Evolutionary conservation across 2,329 filamentous ascomycete species (phyloP).

Genomic region (Rhexocercosporidium sp.): DNA sequence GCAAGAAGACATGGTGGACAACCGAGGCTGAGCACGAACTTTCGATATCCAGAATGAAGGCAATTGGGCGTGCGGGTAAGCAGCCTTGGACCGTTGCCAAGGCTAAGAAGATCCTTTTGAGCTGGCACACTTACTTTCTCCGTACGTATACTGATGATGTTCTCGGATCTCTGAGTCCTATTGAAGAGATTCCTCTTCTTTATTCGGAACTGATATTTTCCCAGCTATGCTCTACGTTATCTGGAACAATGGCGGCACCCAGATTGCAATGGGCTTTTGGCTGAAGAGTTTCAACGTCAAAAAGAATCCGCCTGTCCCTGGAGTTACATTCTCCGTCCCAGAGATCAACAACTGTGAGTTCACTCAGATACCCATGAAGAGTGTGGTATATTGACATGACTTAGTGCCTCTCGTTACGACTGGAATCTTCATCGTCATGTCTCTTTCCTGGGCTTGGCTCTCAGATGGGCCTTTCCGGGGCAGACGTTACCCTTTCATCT

Average conservation of each 20-base stretch:
- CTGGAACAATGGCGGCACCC: constrained; percentile 46
- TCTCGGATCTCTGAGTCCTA: too few species aligned
- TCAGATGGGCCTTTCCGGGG: constrained; percentile 45
- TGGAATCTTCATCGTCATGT: constrained; percentile 45
- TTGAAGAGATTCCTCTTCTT: not conserved
- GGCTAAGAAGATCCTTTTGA: constrained; percentile 42
- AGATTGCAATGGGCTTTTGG: constrained; percentile 49
- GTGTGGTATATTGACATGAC: not conserved
- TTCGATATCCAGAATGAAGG: constrained; percentile 36
- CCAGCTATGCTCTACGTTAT: constrained; percentile 43
- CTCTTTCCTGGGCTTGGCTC: constrained; percentile 45
- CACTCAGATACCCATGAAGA: too few species aligned
- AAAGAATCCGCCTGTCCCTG: constrained; percentile 44
- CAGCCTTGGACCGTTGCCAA: constrained; percentile 46
- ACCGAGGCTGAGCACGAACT: constrained; percentile 35
- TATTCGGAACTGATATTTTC: not conserved
- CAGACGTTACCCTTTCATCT: constrained; percentile 47
- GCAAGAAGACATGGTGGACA: constrained; percentile 42
- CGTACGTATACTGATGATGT: constrained; percentile 38
- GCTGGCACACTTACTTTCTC: constrained; percentile 48
- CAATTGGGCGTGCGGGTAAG: constrained; percentile 45
- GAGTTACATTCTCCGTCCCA: constrained; percentile 38
- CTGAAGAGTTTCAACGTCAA: constrained; percentile 47
- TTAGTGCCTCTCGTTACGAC: constrained; percentile 42
- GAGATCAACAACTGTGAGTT: constrained; percentile 53